phyloP scores from a whole-genome alignment of 495 filamentous ascomycete species.

The Friedmanniomyces simplex region DNA sequence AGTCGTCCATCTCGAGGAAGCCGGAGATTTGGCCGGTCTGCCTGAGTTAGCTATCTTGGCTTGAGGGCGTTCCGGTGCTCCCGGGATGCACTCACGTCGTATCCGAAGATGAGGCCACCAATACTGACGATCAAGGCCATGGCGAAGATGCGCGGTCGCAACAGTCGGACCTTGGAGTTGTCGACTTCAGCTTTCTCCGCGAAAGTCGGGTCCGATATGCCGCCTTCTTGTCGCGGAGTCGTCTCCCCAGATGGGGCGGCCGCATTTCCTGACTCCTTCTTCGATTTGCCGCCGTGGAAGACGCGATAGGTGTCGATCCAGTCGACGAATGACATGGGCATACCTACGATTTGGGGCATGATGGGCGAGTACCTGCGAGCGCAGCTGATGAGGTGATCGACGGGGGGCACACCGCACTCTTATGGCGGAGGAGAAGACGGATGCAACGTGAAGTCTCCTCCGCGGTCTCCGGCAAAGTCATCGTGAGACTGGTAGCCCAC shows the following conservation, averaged over 20 bases:
- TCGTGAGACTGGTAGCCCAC: no score
- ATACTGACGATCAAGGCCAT: conserved; percentile 29
- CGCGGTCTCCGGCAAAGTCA: no score
- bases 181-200: conserved; percentile 16
- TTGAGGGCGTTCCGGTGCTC: not conserved
- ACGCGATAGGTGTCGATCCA: not conserved
- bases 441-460: no score
- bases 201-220: not conserved
- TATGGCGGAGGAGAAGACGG: no score
- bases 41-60: not conserved
- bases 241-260: not conserved
- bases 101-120: conserved; percentile 29
- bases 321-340: conserved; percentile 10
- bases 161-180: conserved; percentile 7
- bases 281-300: not conserved
- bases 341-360: not conserved
- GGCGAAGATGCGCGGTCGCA: conserved; percentile 13
- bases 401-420: no score
- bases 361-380: not conserved
- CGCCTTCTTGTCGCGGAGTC: not conserved
- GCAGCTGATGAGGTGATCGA: no score
- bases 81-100: conserved; percentile 17
- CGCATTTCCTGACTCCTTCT: not conserved
- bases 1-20: conserved; percentile 29
- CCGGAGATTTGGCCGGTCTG: conserved; percentile 27